These are phyloP conservation scores for Annulohypoxylon truncatum DNA, from an alignment of 2,329 filamentous ascomycete genomes.

Conservation along the genomic window DNA sequence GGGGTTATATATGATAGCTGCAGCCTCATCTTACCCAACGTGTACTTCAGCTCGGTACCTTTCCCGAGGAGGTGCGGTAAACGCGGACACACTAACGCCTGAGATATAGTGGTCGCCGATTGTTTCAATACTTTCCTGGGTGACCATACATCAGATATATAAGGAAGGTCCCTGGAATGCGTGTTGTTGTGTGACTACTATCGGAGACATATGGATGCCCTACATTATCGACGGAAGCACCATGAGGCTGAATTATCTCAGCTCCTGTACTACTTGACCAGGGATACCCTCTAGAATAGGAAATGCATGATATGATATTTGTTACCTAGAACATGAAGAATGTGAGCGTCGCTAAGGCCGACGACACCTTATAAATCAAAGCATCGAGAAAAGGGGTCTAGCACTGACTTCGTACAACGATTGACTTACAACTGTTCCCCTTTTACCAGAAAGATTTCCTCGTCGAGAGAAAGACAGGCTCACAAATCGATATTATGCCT, in stretches of 20 bases:
- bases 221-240: not conserved
- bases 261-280: not conserved
- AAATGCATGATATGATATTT: not conserved
- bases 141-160: not conserved
- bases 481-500: too few relatives aligned
- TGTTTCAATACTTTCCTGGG: not conserved
- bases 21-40: not conserved
- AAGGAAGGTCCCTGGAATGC: not conserved
- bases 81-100: not conserved
- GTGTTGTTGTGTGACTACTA: slow-evolving; percentile 5
- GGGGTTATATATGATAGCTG: not conserved
- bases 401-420: not conserved
- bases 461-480: too few relatives aligned
- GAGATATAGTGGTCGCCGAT: slow-evolving; percentile 8
- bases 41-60: not conserved
- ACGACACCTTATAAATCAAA: not conserved
- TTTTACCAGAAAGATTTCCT: too few relatives aligned
- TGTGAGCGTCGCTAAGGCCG: not conserved
- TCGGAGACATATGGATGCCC: slow-evolving; percentile 8
- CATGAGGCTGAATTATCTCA: slow-evolving; percentile 18
- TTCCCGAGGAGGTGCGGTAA: not conserved
- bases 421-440: too few relatives aligned
- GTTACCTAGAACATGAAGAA: not conserved
- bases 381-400: not conserved
- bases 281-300: not conserved